Base-by-base conservation (phyloP, 2,329 filamentous ascomycete genomes). In the Basipetospora chlamydospora region DNA sequence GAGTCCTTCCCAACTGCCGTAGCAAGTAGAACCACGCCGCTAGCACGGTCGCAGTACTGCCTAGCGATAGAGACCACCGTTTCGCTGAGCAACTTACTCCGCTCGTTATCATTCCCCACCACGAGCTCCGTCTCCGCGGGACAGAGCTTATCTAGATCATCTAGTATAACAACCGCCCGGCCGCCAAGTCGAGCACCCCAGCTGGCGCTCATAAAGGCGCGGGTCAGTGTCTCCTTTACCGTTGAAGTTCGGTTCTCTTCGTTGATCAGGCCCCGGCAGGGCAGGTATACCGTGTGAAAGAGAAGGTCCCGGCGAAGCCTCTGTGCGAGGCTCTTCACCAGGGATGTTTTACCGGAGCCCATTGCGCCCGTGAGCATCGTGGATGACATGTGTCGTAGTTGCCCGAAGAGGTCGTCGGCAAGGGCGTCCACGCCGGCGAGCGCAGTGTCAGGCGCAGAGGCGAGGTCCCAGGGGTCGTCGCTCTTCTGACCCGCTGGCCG, bases 1-100 rank as follows among this genome's bases (percentile, higher is more conserved):
- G 84, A 79, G 44, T 98, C 90, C 52, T 98, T 98, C 13, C 80
- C 79, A 55, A 94, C 86, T 0, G 88, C 86, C 15, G 88, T 96
- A 4, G 85, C 87, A 8, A 98, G 66, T 36, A 98, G 59, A 4
- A 94, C 83, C 11, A 98, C 81, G 2, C 80, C 78, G 42, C 79
- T 85, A 41, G 84, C 78, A 42, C 74, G 69, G 1, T 73, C 75
- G 52, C 87, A 94, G 52, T 88, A 87, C 50, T 95, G 81, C 39
- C 78, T 73, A 1, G 88, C 82, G 44, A 90, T 77, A 1, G 80
- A 75, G 51, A 83, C 81, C 5, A 98, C 70, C 1, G 85, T 75
- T 55, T 98, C 90, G 51, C 87, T 94, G 39, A 95, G 75, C 48
- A 96, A 87, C 23, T 86, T 75, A 53, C 87, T 96, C 43, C 88